Evolutionary conservation across 345 rosid species (phyloP).

Genomic region (Fremontodendron californicum): DNA sequence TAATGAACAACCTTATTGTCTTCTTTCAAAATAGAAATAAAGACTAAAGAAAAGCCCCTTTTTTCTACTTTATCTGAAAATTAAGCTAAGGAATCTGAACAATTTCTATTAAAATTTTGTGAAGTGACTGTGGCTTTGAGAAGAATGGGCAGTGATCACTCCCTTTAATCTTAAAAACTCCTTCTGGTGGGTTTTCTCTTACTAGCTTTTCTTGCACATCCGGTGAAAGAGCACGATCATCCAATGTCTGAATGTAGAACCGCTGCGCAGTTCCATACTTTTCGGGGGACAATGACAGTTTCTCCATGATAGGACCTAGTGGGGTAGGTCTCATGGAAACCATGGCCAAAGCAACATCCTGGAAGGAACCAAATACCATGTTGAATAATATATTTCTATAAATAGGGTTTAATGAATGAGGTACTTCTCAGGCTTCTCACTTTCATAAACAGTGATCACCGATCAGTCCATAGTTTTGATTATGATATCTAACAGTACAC

Average conservation of each 20-base stretch:
- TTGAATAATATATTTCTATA: background rate
- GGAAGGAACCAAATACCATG: constrained; percentile 16
- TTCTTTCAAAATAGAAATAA: background rate
- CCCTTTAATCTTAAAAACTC: constrained; percentile 94
- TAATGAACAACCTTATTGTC: constrained; percentile 6
- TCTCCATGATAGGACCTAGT: constrained; percentile 89
- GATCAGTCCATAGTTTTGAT: background rate
- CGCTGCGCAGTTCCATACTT: constrained; percentile 70
- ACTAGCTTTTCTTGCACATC: constrained; percentile 94
- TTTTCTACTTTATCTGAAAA: background rate
- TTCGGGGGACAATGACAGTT: constrained; percentile 54
- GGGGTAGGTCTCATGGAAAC: constrained; percentile 88
- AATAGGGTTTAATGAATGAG: background rate
- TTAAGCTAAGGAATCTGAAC: constrained; percentile 59
- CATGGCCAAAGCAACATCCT: constrained; percentile 98
- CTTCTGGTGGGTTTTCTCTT: constrained; percentile 85
- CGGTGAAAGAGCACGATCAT: constrained; percentile 84
- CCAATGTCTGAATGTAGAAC: constrained; percentile 81
- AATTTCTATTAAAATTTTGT: constrained; percentile 85
- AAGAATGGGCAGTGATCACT: constrained; percentile 97
- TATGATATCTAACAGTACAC: background rate
- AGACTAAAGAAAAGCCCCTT: background rate
- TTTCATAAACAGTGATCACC: background rate
- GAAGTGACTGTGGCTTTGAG: constrained; percentile 93
- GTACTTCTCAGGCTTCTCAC: background rate